Base-by-base conservation (phyloP, 352 stramenopile species). In the Phytophthora tubulina region DNA sequence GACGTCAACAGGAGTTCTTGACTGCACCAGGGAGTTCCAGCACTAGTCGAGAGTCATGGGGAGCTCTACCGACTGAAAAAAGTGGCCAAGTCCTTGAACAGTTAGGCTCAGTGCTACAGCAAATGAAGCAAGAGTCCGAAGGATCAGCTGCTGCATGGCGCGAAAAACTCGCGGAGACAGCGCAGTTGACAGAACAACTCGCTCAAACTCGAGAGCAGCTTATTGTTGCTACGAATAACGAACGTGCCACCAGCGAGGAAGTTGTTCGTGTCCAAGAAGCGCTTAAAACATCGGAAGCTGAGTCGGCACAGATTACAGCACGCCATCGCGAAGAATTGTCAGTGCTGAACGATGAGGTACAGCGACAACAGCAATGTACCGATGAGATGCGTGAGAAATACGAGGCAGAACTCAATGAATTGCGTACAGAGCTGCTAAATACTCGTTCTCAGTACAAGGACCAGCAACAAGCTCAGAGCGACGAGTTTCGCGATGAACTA, bases 91-190 rank as follows among this genome's bases (percentile, higher is more conserved):
- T 91, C 67, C 76, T 93, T 13, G 70, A 78, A 1, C 85, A 93
- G 39, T 70, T 93, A n/a, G 83, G 83, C 11, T 87, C 81, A 0
- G 86, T 93, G n/a, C 57, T 93, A 5, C 74, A 82, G 1, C 85
- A 93, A 45, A 90, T 93, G 80, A 86, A 93, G 62, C 85, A 91
- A 41, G 83, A 93, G 14, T 87, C 83, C 0, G 83, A 93, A 57
- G 83, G 82, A 3, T 91, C 76, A 3, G 75, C 81, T 0, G 71
- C 71, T 15, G 81, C 78, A 4, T 91, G 82, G 83, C 88, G 89
- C 10, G 85, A 89, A 33, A 90, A 89, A 45, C 73, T 91, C 4
- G 67, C 78, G 8, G 84, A 91, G 48, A 83, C 79, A n/a, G 67
- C 67, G 0, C 79, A 92, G 21, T 45, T 93, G 11, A 84, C 80